Evolutionary conservation across 2,329 filamentous ascomycete species (phyloP).

Genomic region (Fusarium marasasianum): DNA sequence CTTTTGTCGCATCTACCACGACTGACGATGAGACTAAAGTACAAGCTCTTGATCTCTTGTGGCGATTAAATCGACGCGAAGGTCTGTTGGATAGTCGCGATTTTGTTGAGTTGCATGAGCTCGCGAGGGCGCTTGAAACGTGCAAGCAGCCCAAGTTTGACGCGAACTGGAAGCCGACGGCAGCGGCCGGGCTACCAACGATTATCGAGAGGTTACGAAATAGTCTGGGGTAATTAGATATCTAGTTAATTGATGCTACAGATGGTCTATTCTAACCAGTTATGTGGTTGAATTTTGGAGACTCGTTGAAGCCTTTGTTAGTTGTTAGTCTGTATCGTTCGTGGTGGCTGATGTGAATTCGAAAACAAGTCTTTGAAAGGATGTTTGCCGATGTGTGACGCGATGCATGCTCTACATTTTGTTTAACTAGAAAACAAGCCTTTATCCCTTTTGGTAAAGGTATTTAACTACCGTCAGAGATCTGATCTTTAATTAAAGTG

Average conservation of each 20-base stretch:
- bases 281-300: too few relatives aligned
- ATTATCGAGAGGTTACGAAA: not conserved
- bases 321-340: too few relatives aligned
- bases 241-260: fast-evolving
- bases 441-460: fast-evolving
- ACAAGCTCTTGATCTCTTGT: not conserved
- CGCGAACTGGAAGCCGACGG: not conserved
- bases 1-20: not conserved
- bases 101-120: not conserved
- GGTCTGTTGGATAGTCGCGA: not conserved
- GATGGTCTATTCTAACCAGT: too few relatives aligned
- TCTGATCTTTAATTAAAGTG: too few relatives aligned
- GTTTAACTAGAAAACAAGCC: fast-evolving
- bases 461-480: fast-evolving
- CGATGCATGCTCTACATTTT: too few relatives aligned
- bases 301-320: too few relatives aligned
- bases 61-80: not conserved
- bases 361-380: too few relatives aligned
- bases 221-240: not conserved
- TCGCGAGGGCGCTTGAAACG: not conserved
- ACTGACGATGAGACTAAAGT: not conserved
- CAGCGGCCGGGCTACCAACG: not conserved
- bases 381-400: fast-evolving
- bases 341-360: too few relatives aligned
- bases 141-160: not conserved